Base-by-base conservation (phyloP, 2,329 filamentous ascomycete genomes). In the Pseudocercospora fuligena region DNA sequence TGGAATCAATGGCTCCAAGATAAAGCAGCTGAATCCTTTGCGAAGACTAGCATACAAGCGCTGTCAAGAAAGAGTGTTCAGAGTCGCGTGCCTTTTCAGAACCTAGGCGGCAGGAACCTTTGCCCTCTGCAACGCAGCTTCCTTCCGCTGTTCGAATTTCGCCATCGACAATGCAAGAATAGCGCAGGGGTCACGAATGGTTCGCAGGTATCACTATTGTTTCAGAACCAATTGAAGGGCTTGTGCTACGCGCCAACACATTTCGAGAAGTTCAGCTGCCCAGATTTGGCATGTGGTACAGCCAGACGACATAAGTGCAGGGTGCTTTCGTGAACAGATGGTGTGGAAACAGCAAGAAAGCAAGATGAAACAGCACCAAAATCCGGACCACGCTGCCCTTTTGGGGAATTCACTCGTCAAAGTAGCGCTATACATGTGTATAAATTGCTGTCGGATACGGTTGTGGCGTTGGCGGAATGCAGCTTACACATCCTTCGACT, bases 401-500 rank as follows among this genome's bases (percentile, higher is more conserved):
- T 49, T 21, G 23, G 46, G 46, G 19, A 49, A 49, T 25, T 12
- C 19, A 25, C 21, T 49, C 23, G 19, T 49, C 14, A 23, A 21
- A 49, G 23, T 9, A 49, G 46, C n/a, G 8, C 19, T 49, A 49
- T 49, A 23, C 14, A 25, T 11, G 25, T 23, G n/a, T 25, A 21
- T 49, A 25, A 27, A 27, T 54, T 16, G 51, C 23, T 25, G 36
- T n/a, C 36, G 16, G 36, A 3, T 40, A 14, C 21, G 23, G 51
- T 25, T 16, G 51, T 54, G 51, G 51, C 51, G 51, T 54, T 29
- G 3, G 21, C 46, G 19, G 11, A 21, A 49, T 49, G 46, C 46
- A 49, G 51, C 51, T 54, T 54, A 31, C 51, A 54, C 51, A 54
- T 29, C 25, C 51, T 54, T 27, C 25, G 7, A 54, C 23, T 54